Evolutionary conservation across 129 eudicot genomes (phyloP).

Genomic region (Centella asiatica): DNA sequence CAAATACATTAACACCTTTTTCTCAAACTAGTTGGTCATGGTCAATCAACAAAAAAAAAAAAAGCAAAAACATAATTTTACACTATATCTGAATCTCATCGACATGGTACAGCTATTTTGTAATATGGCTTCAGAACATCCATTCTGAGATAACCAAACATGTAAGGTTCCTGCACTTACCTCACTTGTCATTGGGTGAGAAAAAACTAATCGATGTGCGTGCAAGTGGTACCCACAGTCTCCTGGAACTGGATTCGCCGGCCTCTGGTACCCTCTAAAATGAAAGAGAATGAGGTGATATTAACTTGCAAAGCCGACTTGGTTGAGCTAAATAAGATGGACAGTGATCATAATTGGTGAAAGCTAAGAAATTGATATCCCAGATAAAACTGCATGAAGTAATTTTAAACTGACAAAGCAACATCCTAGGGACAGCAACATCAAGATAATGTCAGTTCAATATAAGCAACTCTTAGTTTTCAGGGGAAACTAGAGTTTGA

Average conservation of each 20-base stretch:
- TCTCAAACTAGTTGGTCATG: too few relatives aligned
- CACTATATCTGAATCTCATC: too few relatives aligned
- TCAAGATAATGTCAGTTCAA: too few relatives aligned
- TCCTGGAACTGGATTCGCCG: slow-evolving; percentile 93
- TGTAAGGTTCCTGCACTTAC: slow-evolving; percentile 22
- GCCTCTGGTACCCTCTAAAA: slow-evolving; percentile 75
- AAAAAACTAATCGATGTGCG: slow-evolving; percentile 60
- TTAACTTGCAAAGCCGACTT: not conserved
- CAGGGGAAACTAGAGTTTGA: too few relatives aligned
- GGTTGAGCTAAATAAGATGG: not conserved
- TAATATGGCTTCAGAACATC: not conserved
- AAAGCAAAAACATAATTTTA: too few relatives aligned
- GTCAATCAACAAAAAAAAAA: too few relatives aligned
- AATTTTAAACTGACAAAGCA: too few relatives aligned
- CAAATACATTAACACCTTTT: too few relatives aligned
- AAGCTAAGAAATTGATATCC: not conserved
- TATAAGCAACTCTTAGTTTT: too few relatives aligned
- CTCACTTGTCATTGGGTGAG: slow-evolving; percentile 72
- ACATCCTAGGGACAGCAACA: too few relatives aligned
- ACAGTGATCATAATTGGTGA: not conserved
- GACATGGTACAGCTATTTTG: not conserved
- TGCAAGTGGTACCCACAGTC: slow-evolving; percentile 97
- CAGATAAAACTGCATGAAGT: too few relatives aligned
- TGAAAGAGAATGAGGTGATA: not conserved
- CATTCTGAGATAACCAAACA: not conserved